Conservation (phyloP, 495 filamentous ascomycete genomes). For the Evansstolkia leycettana region DNA sequence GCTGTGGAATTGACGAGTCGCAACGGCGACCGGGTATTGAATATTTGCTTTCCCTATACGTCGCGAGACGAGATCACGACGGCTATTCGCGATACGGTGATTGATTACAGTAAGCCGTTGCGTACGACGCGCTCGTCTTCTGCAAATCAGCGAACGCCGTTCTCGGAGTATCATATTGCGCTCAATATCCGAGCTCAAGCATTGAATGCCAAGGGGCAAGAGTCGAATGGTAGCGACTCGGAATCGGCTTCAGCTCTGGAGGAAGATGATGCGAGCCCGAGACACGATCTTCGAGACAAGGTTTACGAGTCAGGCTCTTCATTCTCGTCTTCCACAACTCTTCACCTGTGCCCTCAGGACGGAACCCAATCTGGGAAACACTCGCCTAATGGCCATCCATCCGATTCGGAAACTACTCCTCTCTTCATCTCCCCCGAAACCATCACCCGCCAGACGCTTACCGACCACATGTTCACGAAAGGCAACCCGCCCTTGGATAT, state of each 20-base stretch:
- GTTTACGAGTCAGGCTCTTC: constrained; percentile 46
- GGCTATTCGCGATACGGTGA: constrained; percentile 77
- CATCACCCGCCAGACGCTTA: constrained; percentile 70
- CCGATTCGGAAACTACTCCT: constrained; percentile 1
- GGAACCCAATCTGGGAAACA: constrained; percentile 3
- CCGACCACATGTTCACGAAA: constrained; percentile 71
- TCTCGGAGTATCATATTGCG: constrained; percentile 76
- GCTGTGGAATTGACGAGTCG: constrained; percentile 71
- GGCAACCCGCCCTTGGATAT: constrained; percentile 80
- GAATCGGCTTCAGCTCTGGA: constrained; percentile 23
- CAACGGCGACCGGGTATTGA: constrained; percentile 75
- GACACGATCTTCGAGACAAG: constrained; percentile 14
- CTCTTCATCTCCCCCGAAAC: constrained; percentile 58
- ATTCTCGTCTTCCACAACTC: constrained; percentile 41
- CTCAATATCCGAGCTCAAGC: constrained; percentile 60
- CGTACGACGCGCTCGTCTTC: constrained; percentile 18
- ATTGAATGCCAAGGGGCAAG: constrained; percentile 26
- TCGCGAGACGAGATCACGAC: constrained; percentile 90
- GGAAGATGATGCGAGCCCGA: constrained; percentile 19
- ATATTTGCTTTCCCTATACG: constrained; percentile 96
- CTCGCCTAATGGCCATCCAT: too few relatives aligned
- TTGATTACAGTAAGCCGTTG: constrained; percentile 62
- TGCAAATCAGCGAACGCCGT: constrained; percentile 46
- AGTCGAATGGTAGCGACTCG: constrained; percentile 25
- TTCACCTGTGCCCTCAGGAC: constrained; percentile 29